A percentile compares a stretch with the other conserved stretches of the same genome.
These are phyloP conservation scores for Sequoiadendron giganteum DNA, from an alignment of 75 land plant genomes.

Conservation along the genomic window DNA sequence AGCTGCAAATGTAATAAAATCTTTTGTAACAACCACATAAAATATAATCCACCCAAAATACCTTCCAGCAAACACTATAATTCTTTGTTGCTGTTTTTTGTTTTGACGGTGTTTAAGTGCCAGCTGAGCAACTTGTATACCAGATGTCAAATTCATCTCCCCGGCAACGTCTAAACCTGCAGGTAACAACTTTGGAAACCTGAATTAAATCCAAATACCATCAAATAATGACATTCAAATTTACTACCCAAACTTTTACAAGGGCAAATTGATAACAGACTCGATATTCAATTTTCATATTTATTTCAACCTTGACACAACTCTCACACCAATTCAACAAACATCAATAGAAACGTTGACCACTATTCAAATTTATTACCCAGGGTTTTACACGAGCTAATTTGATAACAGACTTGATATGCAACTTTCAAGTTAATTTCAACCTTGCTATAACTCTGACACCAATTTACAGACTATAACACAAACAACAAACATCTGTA, in stretches of 20 bases:
- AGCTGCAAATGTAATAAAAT: neutral
- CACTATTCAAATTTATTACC: neutral
- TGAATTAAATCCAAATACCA: neutral
- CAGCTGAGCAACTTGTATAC: constrained; percentile 92
- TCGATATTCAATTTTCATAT: neutral
- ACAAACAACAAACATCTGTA: neutral
- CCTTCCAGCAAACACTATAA: constrained; percentile 96
- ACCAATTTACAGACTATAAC: neutral
- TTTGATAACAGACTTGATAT: neutral
- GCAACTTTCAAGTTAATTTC: neutral
- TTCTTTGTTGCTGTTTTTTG: constrained; percentile 92
- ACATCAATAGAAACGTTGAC: neutral
- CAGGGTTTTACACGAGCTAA: neutral
- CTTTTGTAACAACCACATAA: neutral
- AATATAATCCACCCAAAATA: constrained; percentile 18
- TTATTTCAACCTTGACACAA: neutral
- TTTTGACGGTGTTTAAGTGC: constrained; percentile 97
- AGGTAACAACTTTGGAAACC: neutral
- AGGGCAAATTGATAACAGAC: neutral
- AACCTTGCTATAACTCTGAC: neutral
- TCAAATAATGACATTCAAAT: no score
- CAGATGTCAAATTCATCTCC: constrained; percentile 79
- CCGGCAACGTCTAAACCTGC: constrained; percentile 85
- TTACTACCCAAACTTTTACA: neutral
- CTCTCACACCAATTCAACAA: neutral